A percentile compares a stretch with the other conserved stretches of the same genome.
phyloP scores from a whole-genome alignment of 257 asterid species.

The Solanum megistacrolobum region DNA sequence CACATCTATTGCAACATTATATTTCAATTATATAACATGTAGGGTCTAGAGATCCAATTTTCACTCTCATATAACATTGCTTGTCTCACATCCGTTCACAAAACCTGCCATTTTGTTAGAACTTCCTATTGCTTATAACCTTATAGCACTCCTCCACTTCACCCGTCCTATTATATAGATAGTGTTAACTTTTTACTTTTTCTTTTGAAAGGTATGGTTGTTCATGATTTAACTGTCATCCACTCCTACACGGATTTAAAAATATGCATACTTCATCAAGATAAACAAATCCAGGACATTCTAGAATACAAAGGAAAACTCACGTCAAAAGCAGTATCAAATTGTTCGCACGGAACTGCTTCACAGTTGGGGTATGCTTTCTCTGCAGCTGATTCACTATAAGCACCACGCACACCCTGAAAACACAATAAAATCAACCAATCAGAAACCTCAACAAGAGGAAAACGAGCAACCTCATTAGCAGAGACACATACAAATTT shows the following conservation, averaged over 20 bases:
- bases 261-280: not conserved
- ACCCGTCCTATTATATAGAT: not conserved
- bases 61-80: not conserved
- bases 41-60: not conserved
- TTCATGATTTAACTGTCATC: not conserved
- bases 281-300: not conserved
- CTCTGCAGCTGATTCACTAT: slow-evolving; percentile 91
- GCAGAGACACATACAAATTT: not conserved
- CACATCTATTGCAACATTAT: not conserved
- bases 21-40: not conserved
- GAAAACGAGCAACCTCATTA: not conserved
- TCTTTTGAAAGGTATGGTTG: not conserved
- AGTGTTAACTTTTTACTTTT: not conserved
- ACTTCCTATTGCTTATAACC: not conserved
- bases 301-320: slow-evolving; percentile 6
- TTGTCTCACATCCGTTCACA: not conserved
- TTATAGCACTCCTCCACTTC: not conserved
- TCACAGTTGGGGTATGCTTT: slow-evolving; percentile 98
- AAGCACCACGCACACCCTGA: slow-evolving; percentile 93
- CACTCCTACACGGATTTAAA: not conserved
- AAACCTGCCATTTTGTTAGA: not conserved
- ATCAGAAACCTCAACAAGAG: not conserved
- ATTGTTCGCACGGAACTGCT: slow-evolving; percentile 96
- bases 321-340: slow-evolving; percentile 90
- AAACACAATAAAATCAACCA: not conserved